phyloP scores from a whole-genome alignment of 2,329 filamentous ascomycete genomes.

The Didymella sp. region DNA sequence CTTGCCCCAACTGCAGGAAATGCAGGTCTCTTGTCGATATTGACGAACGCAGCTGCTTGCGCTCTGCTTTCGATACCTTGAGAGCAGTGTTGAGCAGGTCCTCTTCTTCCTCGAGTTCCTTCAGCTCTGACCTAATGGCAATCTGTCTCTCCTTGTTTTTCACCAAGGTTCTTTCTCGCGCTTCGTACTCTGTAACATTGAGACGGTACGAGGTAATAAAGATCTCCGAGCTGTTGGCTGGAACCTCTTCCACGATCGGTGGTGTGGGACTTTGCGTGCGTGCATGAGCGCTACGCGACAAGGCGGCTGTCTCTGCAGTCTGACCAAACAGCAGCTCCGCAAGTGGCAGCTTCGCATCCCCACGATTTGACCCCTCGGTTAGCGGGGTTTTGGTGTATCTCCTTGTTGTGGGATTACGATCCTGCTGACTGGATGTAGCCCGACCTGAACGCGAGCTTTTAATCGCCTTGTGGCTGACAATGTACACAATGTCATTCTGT shows the following conservation, averaged over 20 bases:
- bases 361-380: not conserved
- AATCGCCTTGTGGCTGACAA: not conserved
- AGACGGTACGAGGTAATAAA: not conserved
- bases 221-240: not conserved
- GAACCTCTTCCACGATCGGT: not conserved
- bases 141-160: not conserved
- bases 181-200: not conserved
- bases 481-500: not conserved
- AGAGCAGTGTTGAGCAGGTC: not conserved
- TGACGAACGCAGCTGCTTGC: not conserved
- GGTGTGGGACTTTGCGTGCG: not conserved
- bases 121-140: not conserved
- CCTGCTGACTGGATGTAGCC: not conserved
- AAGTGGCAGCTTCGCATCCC: not conserved
- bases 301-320: not conserved
- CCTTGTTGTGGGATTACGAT: not conserved
- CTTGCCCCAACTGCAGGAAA: slow-evolving; percentile 1
- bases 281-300: not conserved
- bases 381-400: not conserved
- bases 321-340: not conserved
- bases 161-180: not conserved
- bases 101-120: not conserved
- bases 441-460: not conserved
- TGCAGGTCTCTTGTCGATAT: not conserved
- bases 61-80: not conserved